Base-by-base conservation (phyloP, 164 flowering plant species). In the Hamamelis virginiana region DNA sequence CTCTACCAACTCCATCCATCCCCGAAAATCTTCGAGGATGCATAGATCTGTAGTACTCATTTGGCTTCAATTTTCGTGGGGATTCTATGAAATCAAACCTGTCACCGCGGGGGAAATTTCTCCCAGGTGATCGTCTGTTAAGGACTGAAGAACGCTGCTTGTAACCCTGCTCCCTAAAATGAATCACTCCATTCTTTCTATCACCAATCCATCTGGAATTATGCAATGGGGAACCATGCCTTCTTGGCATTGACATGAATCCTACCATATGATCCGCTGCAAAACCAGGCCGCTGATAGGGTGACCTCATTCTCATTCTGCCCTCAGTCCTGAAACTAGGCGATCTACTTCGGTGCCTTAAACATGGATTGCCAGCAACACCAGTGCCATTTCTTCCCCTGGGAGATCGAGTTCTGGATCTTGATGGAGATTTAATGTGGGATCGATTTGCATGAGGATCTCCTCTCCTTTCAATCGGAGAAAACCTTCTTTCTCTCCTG, bases 371-470 rank as follows among this genome's bases (percentile, higher is more conserved):
- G 4, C 72, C 68, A 56, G 61, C 63, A 28, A 23, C 23, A 16
- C 64, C 73, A 62, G 72, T 53, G 23, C 68, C 66, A 59, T 55
- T 76, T 48, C 84, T 69, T 44, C 81, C 75, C 67, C 78, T 73
- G 18, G 88, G 88, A 47, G 87, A 86, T 25, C 78, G 82, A 52
- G 73, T 75, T 82, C 83, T 77, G 38, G 90, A 82, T 73, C 85
- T 82, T 57, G 85, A 83, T 0, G 80, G 75, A 51, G 89, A 82
- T 55, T 69, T 84, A 13, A 78, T 67, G 41, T 38, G 70, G 14
- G 81, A 56, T 43, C 76, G 65, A 46, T 77, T 66, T 8, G 45
- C 27, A 73, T 58, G 79, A 59, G 65, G 23, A 43, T 62, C 65
- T n/a, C 74, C 76, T 65, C 71, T 70, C 69, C 80, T 75, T 23